Evolutionary conservation across 768 basidiomycete genomes (phyloP).

Genomic region (Hortiboletus flavorubellus): DNA sequence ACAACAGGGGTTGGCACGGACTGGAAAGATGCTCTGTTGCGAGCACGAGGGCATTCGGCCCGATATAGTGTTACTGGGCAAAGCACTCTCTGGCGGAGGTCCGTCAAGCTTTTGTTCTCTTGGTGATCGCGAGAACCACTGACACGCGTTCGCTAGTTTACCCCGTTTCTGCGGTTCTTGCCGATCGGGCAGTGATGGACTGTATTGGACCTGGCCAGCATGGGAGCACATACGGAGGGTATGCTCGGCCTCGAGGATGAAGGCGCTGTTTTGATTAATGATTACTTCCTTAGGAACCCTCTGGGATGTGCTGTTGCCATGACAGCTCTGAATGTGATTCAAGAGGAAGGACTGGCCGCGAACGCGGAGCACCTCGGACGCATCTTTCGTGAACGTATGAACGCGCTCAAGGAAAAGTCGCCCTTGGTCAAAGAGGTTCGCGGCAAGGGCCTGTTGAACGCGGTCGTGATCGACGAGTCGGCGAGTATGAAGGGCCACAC

Average conservation of each 20-base stretch:
- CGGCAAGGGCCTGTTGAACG: constrained; percentile 87
- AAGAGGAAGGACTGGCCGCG: constrained; percentile 80
- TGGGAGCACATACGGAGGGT: constrained; percentile 95
- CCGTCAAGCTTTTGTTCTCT: constrained; percentile 25
- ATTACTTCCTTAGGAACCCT: constrained; percentile 60
- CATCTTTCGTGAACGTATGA: constrained; percentile 67
- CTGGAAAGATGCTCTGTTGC: constrained; percentile 90
- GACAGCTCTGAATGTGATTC: constrained; percentile 86
- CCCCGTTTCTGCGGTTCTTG: constrained; percentile 93
- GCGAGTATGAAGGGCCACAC: constrained; percentile 73
- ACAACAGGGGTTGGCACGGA: constrained; percentile 78
- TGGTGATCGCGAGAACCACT: constrained; percentile 1
- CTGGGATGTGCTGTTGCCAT: constrained; percentile 95
- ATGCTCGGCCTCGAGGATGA: not conserved
- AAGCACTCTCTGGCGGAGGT: constrained; percentile 96
- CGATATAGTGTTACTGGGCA: constrained; percentile 90
- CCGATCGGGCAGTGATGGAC: constrained; percentile 89
- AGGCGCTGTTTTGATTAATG: not conserved
- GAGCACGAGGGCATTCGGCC: constrained; percentile 87
- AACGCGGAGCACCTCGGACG: constrained; percentile 78
- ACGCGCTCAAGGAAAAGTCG: constrained; percentile 47
- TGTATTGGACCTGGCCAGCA: constrained; percentile 95
- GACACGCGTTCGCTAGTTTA: constrained; percentile 57
- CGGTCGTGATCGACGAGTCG: constrained; percentile 86
- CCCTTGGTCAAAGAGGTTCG: constrained; percentile 78